Conservation (phyloP, 1,284 basidiomycete species). For the Trametes versicolor region DNA sequence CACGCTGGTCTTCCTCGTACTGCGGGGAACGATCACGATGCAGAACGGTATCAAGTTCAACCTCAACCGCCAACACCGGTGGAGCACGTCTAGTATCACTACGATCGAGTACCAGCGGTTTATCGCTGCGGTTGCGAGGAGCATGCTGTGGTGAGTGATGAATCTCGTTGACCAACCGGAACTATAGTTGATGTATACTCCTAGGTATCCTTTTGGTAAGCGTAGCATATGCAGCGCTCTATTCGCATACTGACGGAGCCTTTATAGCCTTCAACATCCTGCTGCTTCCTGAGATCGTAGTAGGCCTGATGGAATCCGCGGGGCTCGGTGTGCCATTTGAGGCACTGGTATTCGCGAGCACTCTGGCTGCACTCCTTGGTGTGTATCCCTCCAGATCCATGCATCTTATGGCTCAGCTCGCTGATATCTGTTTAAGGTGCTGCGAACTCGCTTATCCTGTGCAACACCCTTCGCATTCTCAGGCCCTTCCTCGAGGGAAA, state of each 20-base stretch:
- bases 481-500: slow-evolving; percentile 55
- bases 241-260: not conserved
- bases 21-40: slow-evolving; percentile 60
- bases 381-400: slow-evolving; percentile 33
- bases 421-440: slow-evolving; percentile 53
- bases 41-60: slow-evolving; percentile 57
- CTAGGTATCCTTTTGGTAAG: slow-evolving; percentile 73
- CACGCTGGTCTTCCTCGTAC: slow-evolving; percentile 63
- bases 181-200: not conserved
- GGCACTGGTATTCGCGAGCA: slow-evolving; percentile 58
- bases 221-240: not conserved
- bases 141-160: slow-evolving; percentile 71
- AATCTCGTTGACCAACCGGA: slow-evolving; percentile 10
- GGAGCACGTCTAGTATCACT: slow-evolving; percentile 46
- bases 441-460: slow-evolving; percentile 69
- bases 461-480: slow-evolving; percentile 73
- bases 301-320: slow-evolving; percentile 58
- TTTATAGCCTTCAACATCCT: slow-evolving; percentile 63
- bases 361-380: slow-evolving; percentile 68
- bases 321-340: slow-evolving; percentile 57
- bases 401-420: not conserved
- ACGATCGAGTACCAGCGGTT: slow-evolving; percentile 63
- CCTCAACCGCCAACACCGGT: slow-evolving; percentile 56
- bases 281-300: slow-evolving; percentile 67
- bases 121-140: slow-evolving; percentile 64